Percentiles rank a stretch among this genome's conserved stretches.
Evolutionary conservation across 371 early-diverging fungal genomes (phyloP).

Genomic region (Circinella minor): DNA sequence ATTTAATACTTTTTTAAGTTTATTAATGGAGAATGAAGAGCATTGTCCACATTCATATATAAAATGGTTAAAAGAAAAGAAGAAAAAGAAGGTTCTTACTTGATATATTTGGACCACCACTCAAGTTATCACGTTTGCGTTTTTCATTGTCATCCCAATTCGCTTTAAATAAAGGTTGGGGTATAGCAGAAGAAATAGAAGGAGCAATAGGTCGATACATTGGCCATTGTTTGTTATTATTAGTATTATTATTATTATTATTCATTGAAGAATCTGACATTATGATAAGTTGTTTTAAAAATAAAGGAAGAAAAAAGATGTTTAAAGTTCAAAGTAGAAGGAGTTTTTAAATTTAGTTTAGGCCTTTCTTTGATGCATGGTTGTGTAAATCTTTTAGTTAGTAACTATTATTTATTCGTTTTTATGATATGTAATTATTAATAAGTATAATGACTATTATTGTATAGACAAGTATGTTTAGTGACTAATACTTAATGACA

Average conservation of each 20-base stretch:
- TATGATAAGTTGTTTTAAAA: not conserved
- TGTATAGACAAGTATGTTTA: no score
- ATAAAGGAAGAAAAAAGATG: no score
- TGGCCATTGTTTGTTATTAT: slow-evolving; percentile 4
- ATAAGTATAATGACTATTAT: no score
- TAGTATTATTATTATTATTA: not conserved
- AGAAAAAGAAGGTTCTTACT: not conserved
- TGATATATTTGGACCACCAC: not conserved
- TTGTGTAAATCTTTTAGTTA: no score
- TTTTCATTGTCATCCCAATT: slow-evolving; percentile 11
- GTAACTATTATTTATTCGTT: no score
- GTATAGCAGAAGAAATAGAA: slow-evolving; percentile 1
- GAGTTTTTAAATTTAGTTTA: no score
- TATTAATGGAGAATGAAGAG: not conserved
- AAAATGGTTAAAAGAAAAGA: not conserved
- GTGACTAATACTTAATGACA: no score
- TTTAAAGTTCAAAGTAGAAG: no score
- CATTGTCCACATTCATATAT: no score
- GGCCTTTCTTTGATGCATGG: no score
- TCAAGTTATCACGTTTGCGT: slow-evolving; percentile 13
- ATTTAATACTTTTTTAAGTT: not conserved
- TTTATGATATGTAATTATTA: no score
- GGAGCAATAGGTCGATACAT: slow-evolving; percentile 15
- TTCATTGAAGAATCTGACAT: slow-evolving; percentile 4
- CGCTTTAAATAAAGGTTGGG: slow-evolving; percentile 1